Base-by-base conservation (phyloP, 306 rosid species). In the Pyrus communis region DNA sequence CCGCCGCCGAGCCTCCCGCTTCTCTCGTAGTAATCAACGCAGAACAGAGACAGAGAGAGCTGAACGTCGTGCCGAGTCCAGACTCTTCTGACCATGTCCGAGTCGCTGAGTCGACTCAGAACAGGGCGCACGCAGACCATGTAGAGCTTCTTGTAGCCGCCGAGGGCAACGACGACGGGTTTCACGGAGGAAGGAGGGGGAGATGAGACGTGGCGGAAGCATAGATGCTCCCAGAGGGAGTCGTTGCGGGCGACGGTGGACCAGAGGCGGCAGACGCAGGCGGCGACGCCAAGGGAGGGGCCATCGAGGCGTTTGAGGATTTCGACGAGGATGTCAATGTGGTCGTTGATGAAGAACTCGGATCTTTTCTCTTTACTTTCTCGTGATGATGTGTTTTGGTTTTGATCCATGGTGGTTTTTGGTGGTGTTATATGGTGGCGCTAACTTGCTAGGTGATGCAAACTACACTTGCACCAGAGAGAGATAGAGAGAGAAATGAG, bases 241-340 rank as follows among this genome's bases (percentile, higher is more conserved):
- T 95, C 98, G 80, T 82, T 9, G 43, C 43, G 43, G 43, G 43
- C 43, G 43, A 40, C 3, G 43, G 11, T 40, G 11, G 43, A 40
- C 43, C 43, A 40, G 43, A 40, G 43, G 43, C 11, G 43, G 43
- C 43, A 40, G 43, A 40, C 43, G 43, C 43, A 40, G 43, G 43
- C 43, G 43, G 43, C 43, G 55, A 86, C 89, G 5, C 96, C 96
- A 19, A 95, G 86, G 18, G 98, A 92, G 2, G 92, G 87, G 4
- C 97, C 98, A 85, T 92, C 98, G 27, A 95, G 96, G 35, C 97
- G 91, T 79, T 89, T 90, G 15, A 95, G 96, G 81, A 92, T 77
- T 78, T 95, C 98, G 14, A 85, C 59, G 43, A 95, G 96, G 70
- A 95, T 87, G 82, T 95, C 98, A 35, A 89, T 55, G 90, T 96